Evolutionary conservation across 305 asterid species (phyloP), one percentile per base, ranked within the genome.

Genomic region (Fraxinus xanthoxyloides): DNA sequence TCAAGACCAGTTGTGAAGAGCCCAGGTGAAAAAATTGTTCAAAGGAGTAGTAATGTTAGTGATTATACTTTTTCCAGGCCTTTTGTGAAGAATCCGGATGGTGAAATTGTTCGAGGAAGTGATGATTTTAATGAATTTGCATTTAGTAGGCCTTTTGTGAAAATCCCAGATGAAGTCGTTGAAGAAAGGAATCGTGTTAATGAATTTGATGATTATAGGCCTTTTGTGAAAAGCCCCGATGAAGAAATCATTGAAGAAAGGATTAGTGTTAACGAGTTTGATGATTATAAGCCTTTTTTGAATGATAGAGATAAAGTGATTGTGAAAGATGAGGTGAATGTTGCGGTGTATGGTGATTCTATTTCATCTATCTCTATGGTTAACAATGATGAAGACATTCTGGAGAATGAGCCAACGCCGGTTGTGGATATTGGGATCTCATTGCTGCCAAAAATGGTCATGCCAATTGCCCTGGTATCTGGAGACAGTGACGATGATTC

Each of bases 401-500:
- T 75, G 12, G 86, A 77, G 76, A 77, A 51, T 48, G 84, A 34
- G 75, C 77, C 51, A 46, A 21, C 77, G 34, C 84, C 81, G 21
- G 69, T 80, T 77, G 81, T 73, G 72, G 79, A 79, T 82, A 26
- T 59, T 74, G 85, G 81, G 72, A 67, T 77, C 78, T 36, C 84
- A 5, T 34, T 23, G 40, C 79, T 79, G 69, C 82, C 80, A 23
- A 85, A 77, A 83, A 81, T 54, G 19, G 81, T 76, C 78, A 78
- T 92, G 59, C 98, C 97, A 4, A 78, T 92, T 82, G 98, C 98
- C 26, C 78, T 80, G 85, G 77, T 95, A 83, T 89, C 97, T 2
- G 83, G 91, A 77, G 95, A 90, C 79, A 93, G 94, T 82, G 96
- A 92, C 54, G 92, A 89, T 61, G 96, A 92, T 80, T 92, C 91